Evolutionary conservation across 352 stramenopile genomes (phyloP).

Genomic region (Discostella stelligera): DNA sequence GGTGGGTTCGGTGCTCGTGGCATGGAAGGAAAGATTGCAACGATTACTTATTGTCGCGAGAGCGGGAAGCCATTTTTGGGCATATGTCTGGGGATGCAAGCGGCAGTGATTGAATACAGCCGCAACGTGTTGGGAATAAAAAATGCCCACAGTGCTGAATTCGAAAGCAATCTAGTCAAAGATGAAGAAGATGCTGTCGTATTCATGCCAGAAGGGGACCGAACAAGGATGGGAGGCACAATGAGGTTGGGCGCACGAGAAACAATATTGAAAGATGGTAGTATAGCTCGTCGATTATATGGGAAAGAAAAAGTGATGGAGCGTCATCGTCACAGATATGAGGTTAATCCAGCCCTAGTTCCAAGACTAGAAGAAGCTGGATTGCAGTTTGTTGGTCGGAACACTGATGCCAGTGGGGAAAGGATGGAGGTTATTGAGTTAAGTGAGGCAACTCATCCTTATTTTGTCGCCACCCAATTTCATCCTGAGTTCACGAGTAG

Average conservation of each 20-base stretch:
- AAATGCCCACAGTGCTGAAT: slow-evolving; percentile 91
- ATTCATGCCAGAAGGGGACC: slow-evolving; percentile 94
- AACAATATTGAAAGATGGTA: slow-evolving; percentile 54
- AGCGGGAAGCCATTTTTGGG: slow-evolving; percentile 92
- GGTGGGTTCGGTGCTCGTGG: slow-evolving; percentile 92
- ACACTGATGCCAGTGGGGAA: slow-evolving; percentile 88
- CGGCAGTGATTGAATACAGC: slow-evolving; percentile 90
- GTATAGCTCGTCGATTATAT: slow-evolving; percentile 88
- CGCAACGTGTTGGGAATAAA: slow-evolving; percentile 88
- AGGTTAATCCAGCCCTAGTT: slow-evolving; percentile 95
- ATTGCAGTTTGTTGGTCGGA: slow-evolving; percentile 92
- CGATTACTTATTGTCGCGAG: slow-evolving; percentile 89
- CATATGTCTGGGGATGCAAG: slow-evolving; percentile 93
- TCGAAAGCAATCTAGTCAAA: slow-evolving; percentile 66
- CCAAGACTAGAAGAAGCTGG: slow-evolving; percentile 86
- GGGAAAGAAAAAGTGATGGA: slow-evolving; percentile 89
- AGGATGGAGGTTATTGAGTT: slow-evolving; percentile 97
- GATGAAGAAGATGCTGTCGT: slow-evolving; percentile 83
- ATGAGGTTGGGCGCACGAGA: slow-evolving; percentile 53
- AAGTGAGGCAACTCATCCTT: slow-evolving; percentile 89
- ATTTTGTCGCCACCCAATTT: slow-evolving; percentile 96
- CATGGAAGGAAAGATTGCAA: slow-evolving; percentile 92
- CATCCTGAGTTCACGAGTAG: slow-evolving; percentile 97
- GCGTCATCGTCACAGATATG: slow-evolving; percentile 94
- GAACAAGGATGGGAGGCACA: slow-evolving; percentile 85